Base-by-base conservation (phyloP, 2,329 filamentous ascomycete species). In the Fusarium metavorans region DNA sequence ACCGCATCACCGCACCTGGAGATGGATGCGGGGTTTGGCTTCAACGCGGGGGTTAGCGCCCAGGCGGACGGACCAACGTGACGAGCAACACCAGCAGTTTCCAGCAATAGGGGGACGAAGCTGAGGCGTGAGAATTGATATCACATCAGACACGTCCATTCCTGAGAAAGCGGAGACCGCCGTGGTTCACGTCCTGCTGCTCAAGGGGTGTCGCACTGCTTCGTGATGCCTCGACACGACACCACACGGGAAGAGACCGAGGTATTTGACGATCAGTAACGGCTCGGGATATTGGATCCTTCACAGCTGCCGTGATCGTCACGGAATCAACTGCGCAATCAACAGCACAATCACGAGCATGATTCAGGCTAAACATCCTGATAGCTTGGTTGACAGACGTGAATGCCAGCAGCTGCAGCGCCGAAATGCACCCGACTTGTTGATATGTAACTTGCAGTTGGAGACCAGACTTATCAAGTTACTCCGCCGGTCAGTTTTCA, bases 11-110 rank as follows among this genome's bases (percentile, higher is more conserved):
- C 63, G 63, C 48, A 52, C 64, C 56, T 52, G 59, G 54, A 66
- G 76, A 77, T 79, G 77, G 76, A 77, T 79, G 77, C 76, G 77
- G 77, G 77, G 77, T 76, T 77, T 72, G 64, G 37, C 71, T 77
- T 71, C 68, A 77, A 78, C 77, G 77, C 77, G 77, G 77, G 73
- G 77, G 77, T 76, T 78, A 79, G 77, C 77, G 76, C 61, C 69
- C 59, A 78, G 64, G 50, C 30, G 57, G 45, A 74, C 62, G 74
- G 71, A 64, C 68, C 77, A 78, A 70, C 68, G 74, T 77, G 77
- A 78, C 72, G 68, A 73, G 34, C 56, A 67, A 50, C 58, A 37
- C 66, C 66, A 67, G 34, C 20, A 59, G 25, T 11, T 37, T 32
- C 11, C 27, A 67, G 56, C 56, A 48, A 63, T 14, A 39, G 32